Base-by-base conservation (phyloP, 1,139 yeast species). In the Candida pseudocylindracea region DNA sequence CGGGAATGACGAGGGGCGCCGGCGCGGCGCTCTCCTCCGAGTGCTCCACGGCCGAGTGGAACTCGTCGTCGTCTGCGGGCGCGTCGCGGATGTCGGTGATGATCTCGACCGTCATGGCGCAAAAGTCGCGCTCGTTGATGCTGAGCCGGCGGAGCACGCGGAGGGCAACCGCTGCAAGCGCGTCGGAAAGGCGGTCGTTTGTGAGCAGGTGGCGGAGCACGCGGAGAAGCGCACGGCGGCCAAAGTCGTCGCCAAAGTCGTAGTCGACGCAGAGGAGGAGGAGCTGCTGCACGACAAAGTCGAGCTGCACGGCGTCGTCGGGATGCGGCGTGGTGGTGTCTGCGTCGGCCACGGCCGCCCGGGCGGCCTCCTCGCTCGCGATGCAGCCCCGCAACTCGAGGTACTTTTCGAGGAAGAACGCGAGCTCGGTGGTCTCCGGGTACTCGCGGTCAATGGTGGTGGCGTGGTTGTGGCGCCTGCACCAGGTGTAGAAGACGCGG, bases 171-270 rank as follows among this genome's bases (percentile, higher is more conserved):
- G 67, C 61, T 26, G 74, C 61, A 12, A 78, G 51, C 2, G 56
- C 48, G 31, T 72, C 79, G 1, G 58, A 43, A 24, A 79, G 53
- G 12, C 63, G 59, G 35, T 67, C 73, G 33, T 64, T 60, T 1
- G 70, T 57, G 36, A 75, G 52, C 10, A 72, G 56, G 26, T 68
- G 57, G 51, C 94, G 67, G 12, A 83, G 61, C 5, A 76, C 65
- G 34, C 71, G 75, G 31, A 81, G 53, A 71, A 81, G 74, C 33
- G 72, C 70, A 46, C 93, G 64, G 45, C 96, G 67, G 7, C 96
- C 95, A 33, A 79, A 67, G 49, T 85, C 95, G 53, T 88, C 98
- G 40, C 85, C 75, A 44, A 70, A 81, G 48, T 88, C 98, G 26
- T 25, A 25, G 20, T 15, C 20, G 20, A 6, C 20, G 20, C 20